Base-by-base conservation (phyloP, 2,329 filamentous ascomycete genomes). In the Cercospora sesami region DNA sequence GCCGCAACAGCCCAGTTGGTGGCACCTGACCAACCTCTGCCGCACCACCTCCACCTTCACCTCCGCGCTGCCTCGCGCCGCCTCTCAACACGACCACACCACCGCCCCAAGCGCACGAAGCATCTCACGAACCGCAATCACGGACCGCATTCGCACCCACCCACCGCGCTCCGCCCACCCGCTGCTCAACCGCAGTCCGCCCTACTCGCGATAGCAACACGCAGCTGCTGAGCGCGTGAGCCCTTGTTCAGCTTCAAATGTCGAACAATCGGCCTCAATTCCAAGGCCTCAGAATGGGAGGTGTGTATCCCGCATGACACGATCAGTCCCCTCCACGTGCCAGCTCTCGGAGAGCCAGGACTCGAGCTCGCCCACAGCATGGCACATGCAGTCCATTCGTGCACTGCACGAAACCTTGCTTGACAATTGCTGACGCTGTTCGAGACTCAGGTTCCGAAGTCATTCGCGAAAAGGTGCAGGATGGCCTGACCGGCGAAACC, bases 401-500 rank as follows among this genome's bases (percentile, higher is more conserved):
- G 48, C 23, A 12, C 14, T 26, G 48, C 48, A 55, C 23, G 23
- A 55, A 30, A 9, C 8, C 23, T 14, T 23, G n/a, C 18, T 12
- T 36, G 28, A 36, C 26, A 63, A 16, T 12, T 53, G 53, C 62
- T 59, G 51, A 64, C 51, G 62, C 62, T 64, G 30, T 21, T 57
- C n/a, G 33, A 42, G 51, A 42, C 51, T 45, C 62, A 64, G 62
- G 51, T 59, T 58, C 78, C 98, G 95, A 99, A 86, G 91, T 98
- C 73, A 93, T 99, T 80, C 93, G 93, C 80, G 95, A 99, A 84
- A 98, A 97, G 85, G 95, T 99, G 74, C 95, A 99, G 82, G 95
- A 99, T 86, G 95, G 95, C 79, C 85, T 97, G 74, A 99, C 95
- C 14, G 95, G 95, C 76, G 95, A 99, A 81, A 96, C 93, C 77